Evolutionary conservation across 371 early-diverging fungal species (phyloP).

Genomic region (Mucor irregularis): DNA sequence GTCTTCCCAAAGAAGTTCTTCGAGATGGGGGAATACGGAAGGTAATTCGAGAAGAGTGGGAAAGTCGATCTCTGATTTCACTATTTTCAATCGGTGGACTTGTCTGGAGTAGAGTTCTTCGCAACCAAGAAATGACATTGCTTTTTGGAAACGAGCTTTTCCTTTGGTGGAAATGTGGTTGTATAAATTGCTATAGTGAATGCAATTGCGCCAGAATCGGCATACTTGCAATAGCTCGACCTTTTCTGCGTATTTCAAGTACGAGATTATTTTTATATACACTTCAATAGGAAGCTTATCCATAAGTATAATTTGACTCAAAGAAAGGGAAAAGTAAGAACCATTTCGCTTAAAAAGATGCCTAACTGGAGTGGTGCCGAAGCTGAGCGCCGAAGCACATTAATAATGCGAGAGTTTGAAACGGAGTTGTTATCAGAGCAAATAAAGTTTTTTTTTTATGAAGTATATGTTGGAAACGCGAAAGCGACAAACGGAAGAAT

Average conservation of each 20-base stretch:
- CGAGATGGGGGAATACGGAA: neutral
- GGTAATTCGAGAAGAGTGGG: neutral
- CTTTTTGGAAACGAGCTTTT: neutral
- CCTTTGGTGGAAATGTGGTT: neutral
- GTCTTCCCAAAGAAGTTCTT: neutral
- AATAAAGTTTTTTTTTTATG: too few relatives aligned
- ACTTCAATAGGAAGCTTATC: slow-evolving; percentile 4
- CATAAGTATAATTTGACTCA: too few relatives aligned
- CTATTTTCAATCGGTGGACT: neutral
- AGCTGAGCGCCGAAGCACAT: too few relatives aligned
- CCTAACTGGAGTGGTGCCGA: too few relatives aligned
- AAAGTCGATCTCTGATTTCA: neutral
- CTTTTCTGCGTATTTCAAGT: slow-evolving; percentile 1
- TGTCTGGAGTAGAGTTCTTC: neutral
- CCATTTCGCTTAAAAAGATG: too few relatives aligned
- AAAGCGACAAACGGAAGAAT: too few relatives aligned
- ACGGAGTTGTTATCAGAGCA: too few relatives aligned
- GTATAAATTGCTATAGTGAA: neutral
- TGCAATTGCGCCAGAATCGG: neutral
- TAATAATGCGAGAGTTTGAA: too few relatives aligned
- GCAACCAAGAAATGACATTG: neutral
- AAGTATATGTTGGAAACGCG: too few relatives aligned
- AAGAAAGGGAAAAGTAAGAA: too few relatives aligned
- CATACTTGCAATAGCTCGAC: neutral
- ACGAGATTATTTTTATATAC: neutral